Evolutionary conservation across 768 basidiomycete species (phyloP).

Genomic region (Boletus fagicola): DNA sequence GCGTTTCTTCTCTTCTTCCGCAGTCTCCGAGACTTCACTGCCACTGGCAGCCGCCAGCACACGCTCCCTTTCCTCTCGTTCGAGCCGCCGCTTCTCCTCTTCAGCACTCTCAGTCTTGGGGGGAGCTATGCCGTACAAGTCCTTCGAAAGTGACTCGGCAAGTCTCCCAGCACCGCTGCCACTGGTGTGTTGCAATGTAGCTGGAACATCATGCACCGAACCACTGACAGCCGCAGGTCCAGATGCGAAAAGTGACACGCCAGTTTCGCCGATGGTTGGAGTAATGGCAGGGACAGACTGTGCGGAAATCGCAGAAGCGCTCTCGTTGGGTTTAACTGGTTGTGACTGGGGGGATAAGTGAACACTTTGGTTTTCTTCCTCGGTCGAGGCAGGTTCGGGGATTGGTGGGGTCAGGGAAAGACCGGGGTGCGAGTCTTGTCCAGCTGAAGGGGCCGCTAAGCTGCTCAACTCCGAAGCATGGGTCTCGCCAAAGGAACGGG

Average conservation of each 20-base stretch:
- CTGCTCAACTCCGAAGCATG: constrained; percentile 71
- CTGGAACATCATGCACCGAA: constrained; percentile 28
- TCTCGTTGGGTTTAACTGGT: constrained; percentile 19
- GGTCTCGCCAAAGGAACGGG: constrained; percentile 80
- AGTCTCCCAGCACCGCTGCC: constrained; percentile 15
- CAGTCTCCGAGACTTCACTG: constrained; percentile 39
- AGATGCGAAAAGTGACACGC: constrained; percentile 58
- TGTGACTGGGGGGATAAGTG: constrained; percentile 4
- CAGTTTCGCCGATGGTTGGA: constrained; percentile 41
- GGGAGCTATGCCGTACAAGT: constrained; percentile 30
- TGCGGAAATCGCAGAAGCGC: constrained; percentile 17
- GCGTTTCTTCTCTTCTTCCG: constrained; percentile 64
- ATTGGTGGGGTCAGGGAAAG: constrained; percentile 46
- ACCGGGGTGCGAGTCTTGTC: constrained; percentile 31
- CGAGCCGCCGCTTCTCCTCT: constrained; percentile 66
- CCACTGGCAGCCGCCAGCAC: constrained; percentile 32
- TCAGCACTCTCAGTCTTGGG: constrained; percentile 50
- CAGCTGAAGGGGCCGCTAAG: constrained; percentile 40
- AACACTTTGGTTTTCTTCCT: constrained; percentile 9
- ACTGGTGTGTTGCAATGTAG: neutral
- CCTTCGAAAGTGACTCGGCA: constrained; percentile 25
- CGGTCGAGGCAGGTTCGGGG: constrained; percentile 13
- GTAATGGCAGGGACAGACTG: constrained; percentile 37
- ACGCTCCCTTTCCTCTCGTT: constrained; percentile 51
- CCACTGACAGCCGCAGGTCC: constrained; percentile 70